A percentile compares a stretch with the other conserved stretches of the same genome.
Evolutionary conservation across 2,329 filamentous ascomycete genomes (phyloP).

Genomic region (Calonectria henricotiae): DNA sequence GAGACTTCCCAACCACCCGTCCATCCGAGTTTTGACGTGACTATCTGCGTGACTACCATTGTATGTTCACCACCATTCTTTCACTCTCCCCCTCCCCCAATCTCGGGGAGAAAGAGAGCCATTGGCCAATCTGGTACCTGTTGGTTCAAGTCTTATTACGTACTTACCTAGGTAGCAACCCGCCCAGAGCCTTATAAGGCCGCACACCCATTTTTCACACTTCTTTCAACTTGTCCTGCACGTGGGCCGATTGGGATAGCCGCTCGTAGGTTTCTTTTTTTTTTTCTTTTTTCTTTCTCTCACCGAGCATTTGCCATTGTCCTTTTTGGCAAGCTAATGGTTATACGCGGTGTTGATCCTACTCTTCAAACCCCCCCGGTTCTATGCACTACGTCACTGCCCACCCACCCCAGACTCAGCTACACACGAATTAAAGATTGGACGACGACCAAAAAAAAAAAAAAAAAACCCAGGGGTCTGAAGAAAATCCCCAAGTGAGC

Average conservation of each 20-base stretch:
- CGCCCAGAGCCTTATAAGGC: constrained; percentile 11
- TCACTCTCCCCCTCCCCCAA: background rate
- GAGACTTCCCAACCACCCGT: constrained; percentile 2
- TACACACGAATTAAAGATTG: background rate
- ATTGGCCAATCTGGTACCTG: background rate
- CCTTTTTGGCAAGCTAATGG: background rate
- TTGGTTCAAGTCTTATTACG: background rate
- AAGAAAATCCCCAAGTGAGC: constrained; percentile 1
- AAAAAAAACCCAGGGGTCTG: background rate
- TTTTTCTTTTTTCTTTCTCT: too few species aligned
- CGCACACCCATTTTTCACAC: background rate
- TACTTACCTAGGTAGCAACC: too few species aligned
- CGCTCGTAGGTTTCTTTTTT: too few species aligned
- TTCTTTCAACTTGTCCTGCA: background rate
- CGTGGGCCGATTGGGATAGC: background rate
- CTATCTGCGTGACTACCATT: background rate
- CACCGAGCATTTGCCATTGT: background rate
- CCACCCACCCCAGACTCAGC: background rate
- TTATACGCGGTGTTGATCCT: background rate
- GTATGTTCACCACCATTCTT: background rate
- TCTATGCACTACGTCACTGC: constrained; percentile 1
- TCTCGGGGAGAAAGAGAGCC: background rate
- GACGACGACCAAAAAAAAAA: background rate
- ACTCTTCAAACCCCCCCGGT: background rate
- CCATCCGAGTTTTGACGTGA: background rate